Base-by-base conservation (phyloP, 73 alveolate species). In the Paramecium primaurelia region DNA sequence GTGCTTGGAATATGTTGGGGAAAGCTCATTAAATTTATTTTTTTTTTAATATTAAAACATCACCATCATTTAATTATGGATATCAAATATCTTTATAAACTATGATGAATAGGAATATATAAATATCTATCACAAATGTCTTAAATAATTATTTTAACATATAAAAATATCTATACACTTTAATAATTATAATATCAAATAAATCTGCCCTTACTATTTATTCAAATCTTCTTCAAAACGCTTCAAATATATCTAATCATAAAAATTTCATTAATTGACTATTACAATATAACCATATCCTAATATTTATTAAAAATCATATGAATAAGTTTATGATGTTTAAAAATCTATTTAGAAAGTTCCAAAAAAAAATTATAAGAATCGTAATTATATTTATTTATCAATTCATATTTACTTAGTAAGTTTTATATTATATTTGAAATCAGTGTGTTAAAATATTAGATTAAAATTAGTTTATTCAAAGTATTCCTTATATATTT, bases 1-100 rank as follows among this genome's bases (percentile, higher is more conserved):
- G 84, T 64, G 84, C 84, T 64, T 3, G 84, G 47, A 32, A 64
- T 64, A 64, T 64, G 84, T 26, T 64, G 28, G 4, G 84, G 84
- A 34, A 64, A 64, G 47, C 84, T 64, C 84, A 64, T 64, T 64
- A 12, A 64, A 64, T 64, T 64, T 64, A 64, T 64, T 64, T 64
- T 32, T 30, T 64, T 49, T 64, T 49, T 64, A 64, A 64, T 34
- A 64, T 64, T 34, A 64, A 60, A 54, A 18, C 69, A 54, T 54
- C 69, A 54, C 69, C 69, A 54, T 54, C 32, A 54, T 54, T 54
- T 54, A 54, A 54, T 54, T 54, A 54, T 54, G 69, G 34, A 54
- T 54, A 54, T 54, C 69, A 54, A 49, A 18, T 54, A 54, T 54
- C 69, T 54, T 54, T 54, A 54, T 54, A 54, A 54, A 54, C 69